phyloP scores from a whole-genome alignment of 352 stramenopile genomes.

The Globisporangium echinulatum region DNA sequence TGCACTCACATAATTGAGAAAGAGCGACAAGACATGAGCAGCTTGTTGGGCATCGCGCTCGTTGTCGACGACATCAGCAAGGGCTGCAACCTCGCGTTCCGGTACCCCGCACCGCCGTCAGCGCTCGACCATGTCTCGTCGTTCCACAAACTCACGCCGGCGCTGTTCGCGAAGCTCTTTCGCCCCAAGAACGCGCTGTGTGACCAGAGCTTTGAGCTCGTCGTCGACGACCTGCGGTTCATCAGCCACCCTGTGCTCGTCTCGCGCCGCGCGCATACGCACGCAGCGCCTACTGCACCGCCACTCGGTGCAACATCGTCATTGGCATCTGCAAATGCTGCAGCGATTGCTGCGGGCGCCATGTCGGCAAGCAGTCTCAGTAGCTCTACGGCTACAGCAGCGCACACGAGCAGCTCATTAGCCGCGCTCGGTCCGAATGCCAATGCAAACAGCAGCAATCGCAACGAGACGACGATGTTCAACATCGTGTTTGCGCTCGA shows the following conservation, averaged over 20 bases:
- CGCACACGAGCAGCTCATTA: not conserved
- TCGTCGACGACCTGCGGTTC: conserved; percentile 83
- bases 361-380: not conserved
- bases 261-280: conserved; percentile 19
- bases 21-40: conserved; percentile 16
- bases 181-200: conserved; percentile 84
- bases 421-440: not conserved
- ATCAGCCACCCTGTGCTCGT: conserved; percentile 83
- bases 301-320: not conserved
- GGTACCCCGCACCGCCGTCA: conserved; percentile 60
- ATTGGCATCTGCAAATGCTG: not conserved
- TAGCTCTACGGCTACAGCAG: not conserved
- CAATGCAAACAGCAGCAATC: conserved; percentile 10
- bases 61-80: conserved; percentile 88
- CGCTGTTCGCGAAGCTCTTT: conserved; percentile 83
- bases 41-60: conserved; percentile 65
- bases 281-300: not conserved
- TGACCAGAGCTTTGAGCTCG: conserved; percentile 84
- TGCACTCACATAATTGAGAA: not conserved
- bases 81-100: conserved; percentile 81
- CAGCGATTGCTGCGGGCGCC: not conserved
- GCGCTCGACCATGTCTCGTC: conserved; percentile 40
- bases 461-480: conserved; percentile 83
- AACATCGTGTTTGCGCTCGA: conserved; percentile 84
- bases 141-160: conserved; percentile 71